Conservation (phyloP, 192 early-diverging fungal species). For the Obelidium mucronatum region DNA sequence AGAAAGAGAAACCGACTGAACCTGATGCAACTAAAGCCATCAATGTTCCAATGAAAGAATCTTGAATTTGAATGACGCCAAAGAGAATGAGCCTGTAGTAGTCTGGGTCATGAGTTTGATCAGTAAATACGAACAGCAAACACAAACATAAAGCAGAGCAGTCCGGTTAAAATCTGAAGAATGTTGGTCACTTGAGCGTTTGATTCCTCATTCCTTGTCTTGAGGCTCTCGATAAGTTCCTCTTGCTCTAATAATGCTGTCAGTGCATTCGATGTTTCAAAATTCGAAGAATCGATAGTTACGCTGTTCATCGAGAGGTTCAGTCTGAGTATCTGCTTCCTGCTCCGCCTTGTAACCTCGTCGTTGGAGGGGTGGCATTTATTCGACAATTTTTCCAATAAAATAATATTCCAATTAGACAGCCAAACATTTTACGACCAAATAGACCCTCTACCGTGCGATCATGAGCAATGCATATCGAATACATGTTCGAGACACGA, state of each 20-base stretch:
- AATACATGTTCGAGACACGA: background rate
- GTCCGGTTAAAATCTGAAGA: background rate
- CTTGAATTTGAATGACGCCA: background rate
- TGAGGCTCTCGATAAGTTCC: conserved; percentile 7
- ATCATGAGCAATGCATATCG: too few species aligned
- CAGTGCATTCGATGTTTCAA: background rate
- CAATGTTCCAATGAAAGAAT: background rate
- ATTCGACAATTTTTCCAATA: background rate
- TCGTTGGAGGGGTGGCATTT: conserved; percentile 7
- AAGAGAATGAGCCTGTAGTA: conserved; percentile 4
- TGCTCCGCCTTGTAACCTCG: conserved; percentile 13
- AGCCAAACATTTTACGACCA: too few species aligned
- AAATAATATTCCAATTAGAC: background rate
- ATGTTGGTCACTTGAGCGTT: background rate
- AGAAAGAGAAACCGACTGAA: conserved; percentile 10
- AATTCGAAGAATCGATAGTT: background rate
- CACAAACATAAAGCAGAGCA: conserved; percentile 8
- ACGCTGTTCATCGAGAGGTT: conserved; percentile 26
- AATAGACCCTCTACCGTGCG: too few species aligned
- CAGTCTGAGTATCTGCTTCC: background rate
- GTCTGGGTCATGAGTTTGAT: too few species aligned
- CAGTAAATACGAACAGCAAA: too few species aligned
- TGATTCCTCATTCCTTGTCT: background rate
- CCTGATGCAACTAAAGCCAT: background rate
- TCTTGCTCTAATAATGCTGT: too few species aligned